Base-by-base conservation (phyloP, 1,139 yeast species). In the Yamadazyma sp. region DNA sequence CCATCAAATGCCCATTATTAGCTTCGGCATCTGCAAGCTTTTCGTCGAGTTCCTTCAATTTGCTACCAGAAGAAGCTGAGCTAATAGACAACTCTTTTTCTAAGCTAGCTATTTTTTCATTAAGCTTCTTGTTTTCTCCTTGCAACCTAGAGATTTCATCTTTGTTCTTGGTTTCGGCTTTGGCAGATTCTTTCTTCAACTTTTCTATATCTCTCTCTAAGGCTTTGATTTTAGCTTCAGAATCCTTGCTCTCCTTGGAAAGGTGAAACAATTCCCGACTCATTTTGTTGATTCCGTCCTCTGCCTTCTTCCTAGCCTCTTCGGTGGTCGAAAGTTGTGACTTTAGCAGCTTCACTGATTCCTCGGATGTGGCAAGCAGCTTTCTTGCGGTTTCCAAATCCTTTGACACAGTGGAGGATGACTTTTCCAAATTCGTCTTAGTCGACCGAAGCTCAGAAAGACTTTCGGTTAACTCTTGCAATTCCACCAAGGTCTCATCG, bases 271-370 rank as follows among this genome's bases (percentile, higher is more conserved):
- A 65, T 47, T 89, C 97, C 32, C 92, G 70, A 42, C 84, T 85
- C 96, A 90, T 87, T 50, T 88, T 88, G 56, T 88, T 90, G 40
- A 90, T 83, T 5, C 96, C 97, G 44, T 80, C 82, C 52, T 90
- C 97, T 1, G 92, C 86, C 46, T 79, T 84, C 20, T 73, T 70
- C 51, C 84, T 86, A 8, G 76, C 78, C 24, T 49, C 57, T 41
- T 68, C 71, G 1, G 61, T 48, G 2, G 51, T 42, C 3, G 55
- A 56, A 16, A 68, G 52, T 39, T 62, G 64, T 7, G 40, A 40
- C 39, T 63, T 64, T 21, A 69, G 45, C 2, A 45, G 45, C 34
- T 56, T 61, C 6, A 57, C 38, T 0, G 55, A 47, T 10, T 64
- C 70, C 13, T 50, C 56, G 1, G 62, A 47, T 1, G 48, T 32